phyloP scores from a whole-genome alignment of 192 early-diverging fungal species.

The Umbelopsis sp. region DNA sequence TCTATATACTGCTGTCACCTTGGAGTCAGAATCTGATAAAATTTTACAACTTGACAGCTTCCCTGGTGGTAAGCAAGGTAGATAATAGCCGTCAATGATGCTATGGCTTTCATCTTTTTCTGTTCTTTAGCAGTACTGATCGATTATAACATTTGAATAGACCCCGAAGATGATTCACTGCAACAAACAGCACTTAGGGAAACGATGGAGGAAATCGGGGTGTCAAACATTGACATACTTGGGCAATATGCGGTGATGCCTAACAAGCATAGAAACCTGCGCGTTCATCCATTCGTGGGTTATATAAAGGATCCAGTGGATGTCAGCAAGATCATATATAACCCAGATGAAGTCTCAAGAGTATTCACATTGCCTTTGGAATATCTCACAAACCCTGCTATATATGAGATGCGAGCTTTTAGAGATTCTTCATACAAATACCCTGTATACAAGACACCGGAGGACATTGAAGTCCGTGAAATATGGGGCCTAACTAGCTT shows the following conservation, averaged over 20 bases:
- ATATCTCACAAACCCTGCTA: conserved; percentile 57
- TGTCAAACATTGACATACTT: conserved; percentile 58
- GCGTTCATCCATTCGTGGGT: conserved; percentile 67
- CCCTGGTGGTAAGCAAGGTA: conserved; percentile 70
- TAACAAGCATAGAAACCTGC: conserved; percentile 55
- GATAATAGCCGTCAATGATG: background rate
- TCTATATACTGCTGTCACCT: background rate
- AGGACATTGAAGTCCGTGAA: conserved; percentile 44
- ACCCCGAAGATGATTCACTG: conserved; percentile 55
- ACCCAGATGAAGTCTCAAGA: conserved; percentile 66
- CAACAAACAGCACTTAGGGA: conserved; percentile 77
- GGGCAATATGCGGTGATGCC: conserved; percentile 65
- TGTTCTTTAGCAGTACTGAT: background rate
- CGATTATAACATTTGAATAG: conserved; percentile 27
- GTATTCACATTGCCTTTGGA: conserved; percentile 71
- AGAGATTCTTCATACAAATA: conserved; percentile 50
- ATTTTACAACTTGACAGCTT: conserved; percentile 46
- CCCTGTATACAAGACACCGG: conserved; percentile 58
- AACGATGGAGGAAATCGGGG: conserved; percentile 76
- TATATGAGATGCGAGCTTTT: conserved; percentile 49
- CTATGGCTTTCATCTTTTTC: background rate
- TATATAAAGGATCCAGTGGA: conserved; percentile 50
- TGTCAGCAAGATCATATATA: conserved; percentile 44
- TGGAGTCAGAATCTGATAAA: background rate
- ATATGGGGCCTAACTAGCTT: conserved; percentile 86